Conservation (phyloP, 768 basidiomycete species). For the Tulasnella sp. region DNA sequence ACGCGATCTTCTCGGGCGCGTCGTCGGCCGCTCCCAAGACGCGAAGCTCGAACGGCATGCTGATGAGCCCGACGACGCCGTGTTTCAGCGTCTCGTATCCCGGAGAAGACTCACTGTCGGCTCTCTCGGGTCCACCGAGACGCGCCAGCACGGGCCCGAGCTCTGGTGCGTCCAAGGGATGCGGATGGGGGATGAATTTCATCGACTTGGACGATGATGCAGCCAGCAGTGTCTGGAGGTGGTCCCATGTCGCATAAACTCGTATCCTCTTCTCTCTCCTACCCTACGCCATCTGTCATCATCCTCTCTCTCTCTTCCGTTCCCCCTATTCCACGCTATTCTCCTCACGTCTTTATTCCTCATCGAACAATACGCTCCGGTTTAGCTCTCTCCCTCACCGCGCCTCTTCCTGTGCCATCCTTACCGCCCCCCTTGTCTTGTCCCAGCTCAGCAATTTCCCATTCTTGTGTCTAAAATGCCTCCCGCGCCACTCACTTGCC, state of each 20-base stretch:
- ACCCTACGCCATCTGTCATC: background rate
- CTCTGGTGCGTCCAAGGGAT: background rate
- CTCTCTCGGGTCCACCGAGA: constrained; percentile 1
- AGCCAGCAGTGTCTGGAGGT: background rate
- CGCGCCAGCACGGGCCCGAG: background rate
- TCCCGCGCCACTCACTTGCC: background rate
- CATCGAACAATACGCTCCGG: background rate
- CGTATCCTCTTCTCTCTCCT: background rate
- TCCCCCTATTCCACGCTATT: background rate
- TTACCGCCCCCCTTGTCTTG: background rate
- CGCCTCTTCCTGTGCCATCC: background rate
- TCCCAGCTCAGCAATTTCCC: background rate
- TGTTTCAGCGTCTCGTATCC: constrained; percentile 3
- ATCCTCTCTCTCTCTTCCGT: background rate
- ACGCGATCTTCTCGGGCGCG: constrained; percentile 11
- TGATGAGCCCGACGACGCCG: constrained; percentile 20
- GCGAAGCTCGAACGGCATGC: background rate
- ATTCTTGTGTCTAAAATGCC: background rate
- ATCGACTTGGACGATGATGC: constrained; percentile 27
- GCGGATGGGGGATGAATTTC: constrained; percentile 27
- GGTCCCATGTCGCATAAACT: constrained; percentile 8
- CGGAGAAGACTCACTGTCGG: background rate
- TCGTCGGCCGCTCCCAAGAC: constrained; percentile 11
- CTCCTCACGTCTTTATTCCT: background rate
- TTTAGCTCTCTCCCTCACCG: background rate